Evolutionary conservation across 2,329 filamentous ascomycete species (phyloP).

Genomic region (Coniochaeta ligniaria): DNA sequence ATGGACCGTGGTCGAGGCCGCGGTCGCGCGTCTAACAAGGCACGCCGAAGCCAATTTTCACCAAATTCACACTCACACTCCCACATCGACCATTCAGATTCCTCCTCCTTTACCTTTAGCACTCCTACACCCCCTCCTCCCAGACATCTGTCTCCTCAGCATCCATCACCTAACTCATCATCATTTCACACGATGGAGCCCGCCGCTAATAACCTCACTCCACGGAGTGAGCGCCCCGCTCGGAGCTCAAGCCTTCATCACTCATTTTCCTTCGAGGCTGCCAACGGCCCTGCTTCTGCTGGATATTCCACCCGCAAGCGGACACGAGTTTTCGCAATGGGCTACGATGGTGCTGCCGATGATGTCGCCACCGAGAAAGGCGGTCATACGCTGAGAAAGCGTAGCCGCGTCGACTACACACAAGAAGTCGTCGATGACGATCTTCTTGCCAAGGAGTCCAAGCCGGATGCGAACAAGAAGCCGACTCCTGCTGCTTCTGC

Average conservation of each 20-base stretch:
- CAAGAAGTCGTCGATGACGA: constrained; percentile 42
- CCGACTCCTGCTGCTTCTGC: constrained; percentile 13
- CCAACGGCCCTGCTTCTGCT: constrained; percentile 13
- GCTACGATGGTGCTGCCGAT: constrained; percentile 26
- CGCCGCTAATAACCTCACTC: background rate
- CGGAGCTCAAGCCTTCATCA: constrained; percentile 8
- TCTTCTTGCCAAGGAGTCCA: constrained; percentile 11
- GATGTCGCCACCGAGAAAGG: constrained; percentile 42
- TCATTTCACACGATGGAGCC: background rate
- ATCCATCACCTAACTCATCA: background rate
- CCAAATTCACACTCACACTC: background rate
- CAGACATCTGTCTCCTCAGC: background rate
- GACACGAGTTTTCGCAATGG: constrained; percentile 34
- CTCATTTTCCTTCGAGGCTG: constrained; percentile 28
- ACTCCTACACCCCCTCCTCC: background rate
- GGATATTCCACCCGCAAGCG: constrained; percentile 29
- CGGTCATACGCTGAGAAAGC: constrained; percentile 50
- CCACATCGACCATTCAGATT: background rate
- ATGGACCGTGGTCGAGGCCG: background rate
- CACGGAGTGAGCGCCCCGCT: background rate
- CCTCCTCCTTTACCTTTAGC: background rate
- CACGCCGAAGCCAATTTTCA: background rate
- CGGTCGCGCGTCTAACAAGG: background rate
- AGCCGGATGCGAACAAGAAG: constrained; percentile 13
- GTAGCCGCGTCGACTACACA: constrained; percentile 50